Base-by-base conservation (phyloP, 805 yeast species). In the Kregervanrija fluxuum region DNA sequence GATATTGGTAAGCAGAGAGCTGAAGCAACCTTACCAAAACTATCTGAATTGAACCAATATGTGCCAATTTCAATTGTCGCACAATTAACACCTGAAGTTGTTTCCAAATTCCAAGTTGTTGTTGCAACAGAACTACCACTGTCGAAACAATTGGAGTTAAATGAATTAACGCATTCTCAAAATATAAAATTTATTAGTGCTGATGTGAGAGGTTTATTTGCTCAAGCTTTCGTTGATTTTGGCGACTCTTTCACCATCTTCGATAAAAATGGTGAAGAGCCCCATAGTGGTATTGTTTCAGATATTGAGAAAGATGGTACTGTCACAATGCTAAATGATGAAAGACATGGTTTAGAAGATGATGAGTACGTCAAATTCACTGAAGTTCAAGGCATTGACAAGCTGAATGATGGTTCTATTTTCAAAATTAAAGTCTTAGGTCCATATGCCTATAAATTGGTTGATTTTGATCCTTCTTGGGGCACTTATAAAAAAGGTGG, bases 181-280 rank as follows among this genome's bases (percentile, higher is more conserved):
- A 79, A 75, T 55, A 85, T 89, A 53, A 85, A 85, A 49, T 93
- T 82, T 61, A 86, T 93, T 48, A 68, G 85, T 49, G 82, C 95
- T 5, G 95, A 84, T 58, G 71, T 85, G 28, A 78, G 85, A 57
- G 99, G 99, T 45, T 71, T 93, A 47, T 87, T 91, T 62, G 98
- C 96, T 44, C 78, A 72, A 54, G 76, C 85, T 15, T 93, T 93
- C 66, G 95, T 86, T 32, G 99, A 93, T 62, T 82, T 93, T 50
- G 99, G 99, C 46, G 74, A 75, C 0, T 69, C 74, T 12, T 93
- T 93, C 66, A 75, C 84, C 2, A 82, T 93, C 15, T 68, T 83
- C 43, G 99, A 93, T 62, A 73, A 80, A 35, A 86, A 85, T 42
- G 99, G 99, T 42, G 98, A 93, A 68, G 98, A 93, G 65, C 95